Evolutionary conservation across 1,139 yeast genomes (phyloP).

Genomic region (Kodamaea suecica): DNA sequence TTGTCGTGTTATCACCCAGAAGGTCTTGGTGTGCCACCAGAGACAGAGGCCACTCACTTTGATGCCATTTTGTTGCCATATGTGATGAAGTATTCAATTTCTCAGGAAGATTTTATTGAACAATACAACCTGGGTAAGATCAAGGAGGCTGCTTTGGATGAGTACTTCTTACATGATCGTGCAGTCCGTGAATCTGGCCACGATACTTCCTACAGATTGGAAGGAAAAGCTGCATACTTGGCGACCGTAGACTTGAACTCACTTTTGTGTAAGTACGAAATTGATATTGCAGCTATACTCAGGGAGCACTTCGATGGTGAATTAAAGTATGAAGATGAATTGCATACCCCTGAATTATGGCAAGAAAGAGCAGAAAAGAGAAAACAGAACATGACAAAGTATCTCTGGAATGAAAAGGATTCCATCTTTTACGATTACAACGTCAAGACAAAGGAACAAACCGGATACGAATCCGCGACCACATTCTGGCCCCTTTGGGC

Average conservation of each 20-base stretch:
- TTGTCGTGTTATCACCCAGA: conserved; percentile 88
- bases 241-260: conserved; percentile 92
- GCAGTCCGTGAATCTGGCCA: conserved; percentile 98
- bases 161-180: conserved; percentile 86
- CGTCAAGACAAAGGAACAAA: conserved; percentile 52
- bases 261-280: conserved; percentile 83
- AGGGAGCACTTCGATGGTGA: conserved; percentile 53
- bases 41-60: conserved; percentile 90
- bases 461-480: conserved; percentile 82
- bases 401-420: conserved; percentile 80
- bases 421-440: conserved; percentile 87
- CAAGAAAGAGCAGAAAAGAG: conserved; percentile 51
- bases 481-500: conserved; percentile 94
- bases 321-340: conserved; percentile 34
- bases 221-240: conserved; percentile 82
- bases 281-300: conserved; percentile 72
- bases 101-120: conserved; percentile 67
- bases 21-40: conserved; percentile 93
- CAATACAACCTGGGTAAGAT: conserved; percentile 67
- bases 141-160: conserved; percentile 76
- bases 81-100: conserved; percentile 57
- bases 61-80: conserved; percentile 68
- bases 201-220: conserved; percentile 88
- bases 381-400: conserved; percentile 56
- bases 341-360: conserved; percentile 63